Conservation (phyloP, 257 asterid genomes). For the Capsicum rhomboideum region DNA sequence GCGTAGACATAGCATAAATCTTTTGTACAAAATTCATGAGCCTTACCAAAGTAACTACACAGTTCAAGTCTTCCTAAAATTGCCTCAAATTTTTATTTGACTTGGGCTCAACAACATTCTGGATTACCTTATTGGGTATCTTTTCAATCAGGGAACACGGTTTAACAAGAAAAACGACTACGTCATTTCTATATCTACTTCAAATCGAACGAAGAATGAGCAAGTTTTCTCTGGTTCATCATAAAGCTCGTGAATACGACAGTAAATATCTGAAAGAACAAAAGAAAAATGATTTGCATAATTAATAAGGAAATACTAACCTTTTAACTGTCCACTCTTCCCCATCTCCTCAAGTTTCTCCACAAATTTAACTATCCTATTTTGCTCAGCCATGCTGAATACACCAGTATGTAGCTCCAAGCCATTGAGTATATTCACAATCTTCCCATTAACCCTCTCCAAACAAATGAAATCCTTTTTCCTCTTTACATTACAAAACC, state of each 20-base stretch:
- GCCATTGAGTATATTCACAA: slow-evolving; percentile 26
- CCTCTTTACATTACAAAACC: slow-evolving; percentile 24
- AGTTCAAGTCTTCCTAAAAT: neutral
- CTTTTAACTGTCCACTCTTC: slow-evolving; percentile 22
- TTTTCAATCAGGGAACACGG: neutral
- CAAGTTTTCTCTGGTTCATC: neutral
- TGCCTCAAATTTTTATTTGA: neutral
- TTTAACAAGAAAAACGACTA: neutral
- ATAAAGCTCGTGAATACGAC: neutral
- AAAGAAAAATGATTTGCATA: slow-evolving; percentile 4
- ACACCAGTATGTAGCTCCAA: slow-evolving; percentile 30
- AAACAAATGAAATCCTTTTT: slow-evolving; percentile 23
- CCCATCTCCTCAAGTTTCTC: slow-evolving; percentile 29
- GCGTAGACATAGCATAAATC: neutral
- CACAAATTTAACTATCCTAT: slow-evolving; percentile 28
- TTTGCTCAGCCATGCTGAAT: slow-evolving; percentile 40
- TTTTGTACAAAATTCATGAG: neutral
- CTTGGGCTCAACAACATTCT: neutral
- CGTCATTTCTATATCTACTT: neutral
- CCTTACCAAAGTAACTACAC: neutral
- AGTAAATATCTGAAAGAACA: neutral
- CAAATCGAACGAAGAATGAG: neutral
- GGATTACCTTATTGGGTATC: neutral
- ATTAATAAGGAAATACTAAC: slow-evolving; percentile 23
- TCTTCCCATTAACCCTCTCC: slow-evolving; percentile 28